Base-by-base conservation (phyloP, 192 early-diverging fungal genomes). In the Dissophora globulifera region DNA sequence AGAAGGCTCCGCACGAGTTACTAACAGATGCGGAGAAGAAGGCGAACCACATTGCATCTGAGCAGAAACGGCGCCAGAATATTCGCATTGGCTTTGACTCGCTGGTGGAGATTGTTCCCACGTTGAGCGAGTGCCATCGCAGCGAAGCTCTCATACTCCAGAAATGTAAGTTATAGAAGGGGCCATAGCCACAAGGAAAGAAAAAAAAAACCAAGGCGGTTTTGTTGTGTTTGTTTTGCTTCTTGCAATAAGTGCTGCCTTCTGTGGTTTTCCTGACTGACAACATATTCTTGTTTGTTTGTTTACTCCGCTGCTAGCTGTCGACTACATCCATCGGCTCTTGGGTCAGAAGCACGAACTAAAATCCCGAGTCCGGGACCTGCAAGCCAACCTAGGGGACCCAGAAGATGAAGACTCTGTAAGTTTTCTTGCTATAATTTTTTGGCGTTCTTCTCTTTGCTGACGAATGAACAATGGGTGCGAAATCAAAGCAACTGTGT, bases 1-100 rank as follows among this genome's bases (percentile, higher is more conserved):
- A 78, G 43, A 86, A 85, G 40, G 70, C 69, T 19, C 74, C 71
- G 27, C 85, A 91, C 70, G 93, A 93, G 62, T 71, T 94, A 45
- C 78, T 96, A 56, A 90, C 95, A 1, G 95, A 95, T 47, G 88
- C 91, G n/a, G 92, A 95, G 54, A 96, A 96, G 75, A 92, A 93
- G 67, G 91, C 91, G 12, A 96, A 96, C 81, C 96, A 98, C 78
- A 98, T 98, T 83, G 94, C 92, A 1, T 94, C 92, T 22, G 96
- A 98, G 76, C 94, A 98, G 78, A 93, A 94, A 67, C 88, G 96
- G 51, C 84, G 96, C 40, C 91, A 94, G 55, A 95, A 96, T 64
- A 98, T 98, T 72, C 86, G 93, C 15, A 67, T 87, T 20, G 96
- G 96, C 11, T 96, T 96, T 78, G 93, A 96, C 72, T 89, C 93